phyloP scores from a whole-genome alignment of 2,329 filamentous ascomycete species.

The Diaporthe helianthi region DNA sequence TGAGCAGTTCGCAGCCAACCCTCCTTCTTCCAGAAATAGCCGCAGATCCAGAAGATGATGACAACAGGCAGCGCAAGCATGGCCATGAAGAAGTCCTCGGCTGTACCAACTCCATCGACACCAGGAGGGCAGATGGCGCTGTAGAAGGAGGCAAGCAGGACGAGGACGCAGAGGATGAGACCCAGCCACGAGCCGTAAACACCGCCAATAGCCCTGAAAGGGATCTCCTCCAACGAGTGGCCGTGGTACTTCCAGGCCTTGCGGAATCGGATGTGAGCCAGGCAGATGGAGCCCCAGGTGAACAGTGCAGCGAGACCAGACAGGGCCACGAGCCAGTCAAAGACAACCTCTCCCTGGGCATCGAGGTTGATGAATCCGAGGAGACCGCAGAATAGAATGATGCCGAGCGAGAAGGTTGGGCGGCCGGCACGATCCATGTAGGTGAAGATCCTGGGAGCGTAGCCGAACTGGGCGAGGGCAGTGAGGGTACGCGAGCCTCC shows the following conservation, averaged over 20 bases:
- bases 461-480: conserved; percentile 64
- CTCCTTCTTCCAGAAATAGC: conserved; percentile 70
- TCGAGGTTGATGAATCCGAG: conserved; percentile 58
- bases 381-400: conserved; percentile 56
- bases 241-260: conserved; percentile 66
- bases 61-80: conserved; percentile 65
- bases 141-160: conserved; percentile 57
- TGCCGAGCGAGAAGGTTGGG: conserved; percentile 57
- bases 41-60: conserved; percentile 58
- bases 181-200: conserved; percentile 71
- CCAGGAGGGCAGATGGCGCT: conserved; percentile 48
- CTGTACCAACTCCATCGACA: conserved; percentile 42
- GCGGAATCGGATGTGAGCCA: conserved; percentile 74
- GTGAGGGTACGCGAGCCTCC: conserved; percentile 66
- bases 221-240: conserved; percentile 71
- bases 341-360: conserved; percentile 56
- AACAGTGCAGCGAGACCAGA: conserved; percentile 71
- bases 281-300: conserved; percentile 74
- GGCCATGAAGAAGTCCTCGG: conserved; percentile 58
- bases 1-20: conserved; percentile 63
- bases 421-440: conserved; percentile 64
- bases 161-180: conserved; percentile 61
- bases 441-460: conserved; percentile 61
- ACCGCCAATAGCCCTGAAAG: conserved; percentile 68
- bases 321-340: conserved; percentile 72